Conservation (phyloP, 139 green algal species). For the Tetradesmus obliquus region DNA sequence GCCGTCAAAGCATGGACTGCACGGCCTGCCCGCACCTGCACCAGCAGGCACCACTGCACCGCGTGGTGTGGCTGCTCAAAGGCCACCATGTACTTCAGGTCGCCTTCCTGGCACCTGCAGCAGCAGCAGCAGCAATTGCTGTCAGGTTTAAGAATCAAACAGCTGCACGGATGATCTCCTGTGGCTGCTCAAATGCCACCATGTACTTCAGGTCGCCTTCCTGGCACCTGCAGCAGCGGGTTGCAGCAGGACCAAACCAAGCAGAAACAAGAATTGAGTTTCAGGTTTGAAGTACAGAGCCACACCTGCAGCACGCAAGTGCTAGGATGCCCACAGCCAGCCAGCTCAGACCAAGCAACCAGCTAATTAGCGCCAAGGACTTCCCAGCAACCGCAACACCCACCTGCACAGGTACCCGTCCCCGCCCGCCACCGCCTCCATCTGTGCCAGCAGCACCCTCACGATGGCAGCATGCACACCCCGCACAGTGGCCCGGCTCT, state of each 20-base stretch:
- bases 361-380: background rate
- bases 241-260: background rate
- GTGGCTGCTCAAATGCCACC: background rate
- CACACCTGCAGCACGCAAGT: background rate
- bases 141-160: background rate
- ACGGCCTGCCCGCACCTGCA: background rate
- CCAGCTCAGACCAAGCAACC: background rate
- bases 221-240: background rate
- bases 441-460: constrained; percentile 16
- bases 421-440: background rate
- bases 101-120: constrained; percentile 21
- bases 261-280: no score
- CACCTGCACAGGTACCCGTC: constrained; percentile 61
- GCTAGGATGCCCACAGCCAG: background rate
- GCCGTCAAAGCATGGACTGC: background rate
- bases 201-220: background rate
- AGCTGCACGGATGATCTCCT: background rate
- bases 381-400: background rate
- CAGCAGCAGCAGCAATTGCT: background rate
- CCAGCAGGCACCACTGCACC: no score
- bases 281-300: background rate
- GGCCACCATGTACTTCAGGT: constrained; percentile 63
- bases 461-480: background rate
- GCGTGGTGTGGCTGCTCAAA: no score
- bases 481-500: background rate